These are phyloP conservation scores for Ceratobasidium sp. DNA, from an alignment of 1,284 basidiomycete genomes.

Conservation along the genomic window DNA sequence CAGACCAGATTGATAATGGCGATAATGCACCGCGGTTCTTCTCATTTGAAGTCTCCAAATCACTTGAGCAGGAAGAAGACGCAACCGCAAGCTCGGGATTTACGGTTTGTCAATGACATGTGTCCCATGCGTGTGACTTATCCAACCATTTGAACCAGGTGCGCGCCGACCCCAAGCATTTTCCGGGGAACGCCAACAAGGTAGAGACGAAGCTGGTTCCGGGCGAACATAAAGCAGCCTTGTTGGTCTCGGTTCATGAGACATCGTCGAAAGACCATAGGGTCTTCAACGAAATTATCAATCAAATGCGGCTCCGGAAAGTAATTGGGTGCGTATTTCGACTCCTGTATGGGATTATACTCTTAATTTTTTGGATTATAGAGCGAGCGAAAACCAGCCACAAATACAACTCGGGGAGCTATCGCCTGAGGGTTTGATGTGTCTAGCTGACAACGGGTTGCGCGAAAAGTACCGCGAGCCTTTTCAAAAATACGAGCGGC, in stretches of 20 bases:
- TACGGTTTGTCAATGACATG: conserved; percentile 55
- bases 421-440: neutral
- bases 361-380: neutral
- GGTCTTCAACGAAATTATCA: neutral
- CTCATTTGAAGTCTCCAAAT: conserved; percentile 69
- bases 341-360: neutral
- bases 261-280: neutral
- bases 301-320: neutral
- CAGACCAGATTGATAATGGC: neutral
- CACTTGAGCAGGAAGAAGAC: conserved; percentile 70
- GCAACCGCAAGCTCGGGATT: conserved; percentile 62
- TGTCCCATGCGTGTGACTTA: neutral
- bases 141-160: neutral
- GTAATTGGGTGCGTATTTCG: neutral
- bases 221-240: neutral
- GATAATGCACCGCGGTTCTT: neutral
- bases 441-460: conserved; percentile 19
- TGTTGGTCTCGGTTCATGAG: neutral
- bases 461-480: conserved; percentile 1
- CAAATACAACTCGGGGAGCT: conserved; percentile 21
- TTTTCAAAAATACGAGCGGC: conserved; percentile 9
- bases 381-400: neutral
- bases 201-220: neutral
- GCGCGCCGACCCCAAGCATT: neutral
- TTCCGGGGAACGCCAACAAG: neutral